Percentiles rank a stretch among this genome's conserved stretches.
These are phyloP conservation scores for Rhodotorula sp. DNA, from an alignment of 1,284 basidiomycete genomes.

Conservation along the genomic window DNA sequence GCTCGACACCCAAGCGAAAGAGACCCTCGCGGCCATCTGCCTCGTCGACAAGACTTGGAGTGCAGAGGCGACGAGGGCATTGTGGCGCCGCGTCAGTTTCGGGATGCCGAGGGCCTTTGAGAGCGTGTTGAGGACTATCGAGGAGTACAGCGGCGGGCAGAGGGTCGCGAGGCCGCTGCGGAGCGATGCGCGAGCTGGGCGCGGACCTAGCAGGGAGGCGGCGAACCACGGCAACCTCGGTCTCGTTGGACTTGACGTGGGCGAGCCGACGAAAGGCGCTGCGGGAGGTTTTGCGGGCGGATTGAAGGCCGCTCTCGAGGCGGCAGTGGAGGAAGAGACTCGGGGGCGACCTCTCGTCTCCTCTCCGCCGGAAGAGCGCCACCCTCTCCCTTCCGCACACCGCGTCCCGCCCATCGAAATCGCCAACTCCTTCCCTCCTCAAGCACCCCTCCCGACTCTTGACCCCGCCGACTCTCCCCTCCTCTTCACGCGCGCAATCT, in stretches of 20 bases:
- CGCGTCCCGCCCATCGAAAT: neutral
- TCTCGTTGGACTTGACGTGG: neutral
- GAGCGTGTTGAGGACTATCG: constrained; percentile 31
- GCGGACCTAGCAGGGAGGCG: neutral
- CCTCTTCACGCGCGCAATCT: constrained; percentile 67
- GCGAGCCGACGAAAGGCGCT: no score
- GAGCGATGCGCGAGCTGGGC: neutral
- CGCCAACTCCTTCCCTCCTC: no score
- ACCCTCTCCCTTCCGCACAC: neutral
- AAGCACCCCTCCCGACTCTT: constrained; percentile 12
- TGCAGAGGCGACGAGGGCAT: constrained; percentile 29
- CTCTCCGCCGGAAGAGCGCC: neutral
- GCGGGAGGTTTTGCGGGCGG: neutral
- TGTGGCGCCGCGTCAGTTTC: constrained; percentile 38
- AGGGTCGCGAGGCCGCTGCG: constrained; percentile 14
- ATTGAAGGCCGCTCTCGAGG: neutral
- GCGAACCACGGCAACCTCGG: constrained; percentile 5
- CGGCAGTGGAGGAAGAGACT: neutral
- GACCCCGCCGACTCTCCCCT: constrained; percentile 37
- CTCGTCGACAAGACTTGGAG: constrained; percentile 34
- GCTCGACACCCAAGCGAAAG: constrained; percentile 21
- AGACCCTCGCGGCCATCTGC: constrained; percentile 12
- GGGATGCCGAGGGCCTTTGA: constrained; percentile 37
- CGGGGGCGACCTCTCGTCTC: neutral
- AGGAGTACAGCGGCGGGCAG: constrained; percentile 31